phyloP scores from a whole-genome alignment of 768 basidiomycete species.

The Pulveroboletus sp. region DNA sequence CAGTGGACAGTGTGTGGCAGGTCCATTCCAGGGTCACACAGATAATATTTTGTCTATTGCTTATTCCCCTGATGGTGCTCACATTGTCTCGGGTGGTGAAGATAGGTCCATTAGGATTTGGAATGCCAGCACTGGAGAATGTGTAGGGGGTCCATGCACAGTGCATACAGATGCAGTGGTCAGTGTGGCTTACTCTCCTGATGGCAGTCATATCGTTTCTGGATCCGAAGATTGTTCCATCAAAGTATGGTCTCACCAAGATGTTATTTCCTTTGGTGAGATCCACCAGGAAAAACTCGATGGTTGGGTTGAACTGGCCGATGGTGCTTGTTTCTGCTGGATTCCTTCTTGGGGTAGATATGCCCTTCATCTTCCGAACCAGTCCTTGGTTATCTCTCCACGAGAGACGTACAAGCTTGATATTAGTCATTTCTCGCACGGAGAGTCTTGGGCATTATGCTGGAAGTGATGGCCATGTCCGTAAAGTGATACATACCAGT shows the following conservation, averaged over 20 bases:
- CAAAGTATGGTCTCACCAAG: slow-evolving; percentile 8
- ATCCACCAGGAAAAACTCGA: slow-evolving; percentile 7
- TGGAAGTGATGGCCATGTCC: slow-evolving; percentile 11
- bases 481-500: no score
- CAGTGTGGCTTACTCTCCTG: slow-evolving; percentile 10
- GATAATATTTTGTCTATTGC: slow-evolving; percentile 6
- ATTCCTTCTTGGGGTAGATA: slow-evolving; percentile 18
- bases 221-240: slow-evolving; percentile 13
- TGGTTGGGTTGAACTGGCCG: slow-evolving; percentile 17
- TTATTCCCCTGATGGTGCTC: slow-evolving; percentile 18
- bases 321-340: slow-evolving; percentile 13
- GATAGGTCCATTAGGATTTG: slow-evolving; percentile 17
- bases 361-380: slow-evolving; percentile 15
- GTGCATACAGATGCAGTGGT: slow-evolving; percentile 8
- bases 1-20: slow-evolving; percentile 17
- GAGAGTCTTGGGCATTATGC: slow-evolving; percentile 18
- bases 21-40: slow-evolving; percentile 21
- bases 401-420: slow-evolving; percentile 11
- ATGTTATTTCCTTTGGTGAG: neutral
- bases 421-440: slow-evolving; percentile 6
- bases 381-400: slow-evolving; percentile 14
- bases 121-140: slow-evolving; percentile 14
- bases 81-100: slow-evolving; percentile 16
- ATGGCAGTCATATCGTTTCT: slow-evolving; percentile 16
- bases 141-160: slow-evolving; percentile 13